phyloP scores from a whole-genome alignment of 306 rosid species.

The Cicer arietinum region DNA sequence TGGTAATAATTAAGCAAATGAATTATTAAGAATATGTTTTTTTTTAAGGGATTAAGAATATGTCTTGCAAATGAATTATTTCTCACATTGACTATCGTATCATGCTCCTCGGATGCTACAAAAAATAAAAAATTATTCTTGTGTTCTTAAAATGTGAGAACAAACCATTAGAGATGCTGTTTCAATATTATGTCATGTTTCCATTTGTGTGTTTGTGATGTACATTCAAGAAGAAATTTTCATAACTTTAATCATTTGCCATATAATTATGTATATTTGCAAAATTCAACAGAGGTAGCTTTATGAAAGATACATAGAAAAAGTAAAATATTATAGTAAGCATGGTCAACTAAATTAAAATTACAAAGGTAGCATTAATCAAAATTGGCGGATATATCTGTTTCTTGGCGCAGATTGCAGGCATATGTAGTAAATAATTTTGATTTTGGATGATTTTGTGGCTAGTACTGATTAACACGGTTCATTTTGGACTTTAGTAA shows the following conservation, averaged over 20 bases:
- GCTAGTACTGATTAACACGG: constrained; percentile 45
- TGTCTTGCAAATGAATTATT: no score
- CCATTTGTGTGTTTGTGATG: neutral
- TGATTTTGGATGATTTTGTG: constrained; percentile 51
- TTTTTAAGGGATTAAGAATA: no score
- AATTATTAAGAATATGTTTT: no score
- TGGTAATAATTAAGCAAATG: no score
- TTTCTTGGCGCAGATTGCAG: constrained; percentile 44
- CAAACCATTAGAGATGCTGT: no score
- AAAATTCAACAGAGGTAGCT: neutral
- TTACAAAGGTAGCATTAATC: constrained; percentile 43
- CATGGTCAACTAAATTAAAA: constrained; percentile 44
- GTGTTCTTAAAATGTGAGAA: no score
- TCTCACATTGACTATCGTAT: no score
- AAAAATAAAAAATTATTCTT: no score
- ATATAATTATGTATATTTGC: neutral
- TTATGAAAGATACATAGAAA: constrained; percentile 18
- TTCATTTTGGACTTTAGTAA: constrained; percentile 52
- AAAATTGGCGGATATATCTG: constrained; percentile 42
- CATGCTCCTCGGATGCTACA: no score
- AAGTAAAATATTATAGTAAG: constrained; percentile 44
- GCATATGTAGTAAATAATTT: constrained; percentile 44
- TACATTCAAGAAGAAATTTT: neutral
- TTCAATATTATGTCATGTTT: neutral
- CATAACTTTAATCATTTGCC: neutral